Base-by-base conservation (phyloP, 352 stramenopile species). In the Phytopythium chamaehyphon region DNA sequence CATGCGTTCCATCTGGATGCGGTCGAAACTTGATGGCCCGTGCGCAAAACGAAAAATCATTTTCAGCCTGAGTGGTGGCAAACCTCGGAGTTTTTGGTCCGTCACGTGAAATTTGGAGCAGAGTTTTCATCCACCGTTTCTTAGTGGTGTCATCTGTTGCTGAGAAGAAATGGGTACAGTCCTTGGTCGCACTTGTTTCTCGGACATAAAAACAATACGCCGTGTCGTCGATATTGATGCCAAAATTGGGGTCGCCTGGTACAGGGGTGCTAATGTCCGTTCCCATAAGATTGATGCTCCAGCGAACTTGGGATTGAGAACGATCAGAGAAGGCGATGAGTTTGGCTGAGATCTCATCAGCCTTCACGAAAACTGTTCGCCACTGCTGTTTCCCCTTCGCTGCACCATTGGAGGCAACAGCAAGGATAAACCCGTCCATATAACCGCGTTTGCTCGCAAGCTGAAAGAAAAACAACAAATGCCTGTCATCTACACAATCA, bases 281-380 rank as follows among this genome's bases (percentile, higher is more conserved):
- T 21, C 67, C 67, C 3, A 72, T 61, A 18, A 87, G 54, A 18
- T 66, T 39, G 14, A 86, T 36, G 24, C 64, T 76, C 76, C 76
- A 88, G 22, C 64, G 69, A 19, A 84, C 52, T 14, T 79, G 60
- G 35, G 55, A 58, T 39, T 85, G 76, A 8, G 69, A 73, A 26
- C 62, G 59, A 36, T 86, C 71, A 4, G 61, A 67, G 52, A 86
- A 86, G 14, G 64, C 72, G 35, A 88, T 61, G 18, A 90, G 53
- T 37, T 80, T 70, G 19, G 69, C 79, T 6, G 79, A 82, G 35
- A 88, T 83, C 40, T 88, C 76, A 51, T 86, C 76, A 7, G 80
- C 59, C 54, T 81, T 86, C 53, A 88, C 39, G 31, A 74, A 85
- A 23, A 79, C 50, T 5, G 67, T 70, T 21, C 69, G 59, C 78